Evolutionary conservation across 2,329 filamentous ascomycete genomes (phyloP), one percentile per base, ranked within the genome.

Genomic region (Colletotrichum filicis): DNA sequence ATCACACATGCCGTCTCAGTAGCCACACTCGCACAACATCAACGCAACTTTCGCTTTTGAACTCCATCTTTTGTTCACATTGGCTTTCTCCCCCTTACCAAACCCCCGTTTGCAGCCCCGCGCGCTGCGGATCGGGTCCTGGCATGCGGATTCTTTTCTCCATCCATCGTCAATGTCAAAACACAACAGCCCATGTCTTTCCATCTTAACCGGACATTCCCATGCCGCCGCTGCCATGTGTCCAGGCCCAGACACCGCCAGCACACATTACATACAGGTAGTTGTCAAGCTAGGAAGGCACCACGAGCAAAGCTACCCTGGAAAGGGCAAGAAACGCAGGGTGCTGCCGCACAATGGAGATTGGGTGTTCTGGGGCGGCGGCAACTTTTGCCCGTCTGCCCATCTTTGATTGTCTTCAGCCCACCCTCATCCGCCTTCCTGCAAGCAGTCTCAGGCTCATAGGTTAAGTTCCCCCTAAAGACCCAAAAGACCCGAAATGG

Each of bases 331-430:
- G 35, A 55, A 24, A 55, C n/a, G 35, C 30, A 46, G 46, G 37
- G 52, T 70, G 26, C 37, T 56, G 55, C 49, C 61, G 49, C 22
- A 24, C 62, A 49, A 32, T 64, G 26, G 56, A 73, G 67, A 66
- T 52, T 57, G 35, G 52, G 56, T 57, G 35, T 22, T 52, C 60
- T 42, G 60, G 59, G 66, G 49, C 65, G 55, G 70, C 46, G 59
- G 60, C 59, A 65, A 64, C 26, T 60, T 65, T 35, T 70, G 35
- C 14, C 28, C 19, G 66, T 73, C 71, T 70, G 66, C 56, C 66
- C 66, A 70, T 73, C 42, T 61, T 73, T 65, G 56, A 66, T 70
- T 73, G 56, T 28, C 66, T 56, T 46, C 60, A 65, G 66, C 60
- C 71, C 60, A 71, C 35, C 19, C 22, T 70, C 71, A 49, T 66